These are phyloP conservation scores for Beauveria sp. DNA, from an alignment of 2,329 filamentous ascomycete species.

Conservation along the genomic window DNA sequence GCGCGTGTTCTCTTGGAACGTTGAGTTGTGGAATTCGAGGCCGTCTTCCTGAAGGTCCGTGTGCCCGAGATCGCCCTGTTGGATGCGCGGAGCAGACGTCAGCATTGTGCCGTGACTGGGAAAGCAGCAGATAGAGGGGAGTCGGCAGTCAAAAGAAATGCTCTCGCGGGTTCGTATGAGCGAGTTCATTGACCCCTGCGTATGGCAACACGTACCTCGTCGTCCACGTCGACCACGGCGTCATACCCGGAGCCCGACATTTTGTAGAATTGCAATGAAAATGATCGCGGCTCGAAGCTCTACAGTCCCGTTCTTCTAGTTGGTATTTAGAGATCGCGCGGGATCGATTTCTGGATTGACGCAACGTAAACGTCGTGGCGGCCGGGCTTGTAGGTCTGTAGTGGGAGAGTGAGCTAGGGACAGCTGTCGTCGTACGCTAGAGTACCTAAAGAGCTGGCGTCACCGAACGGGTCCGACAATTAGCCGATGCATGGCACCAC, in stretches of 20 bases:
- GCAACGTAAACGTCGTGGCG: not conserved
- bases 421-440: not conserved
- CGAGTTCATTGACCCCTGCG: not conserved
- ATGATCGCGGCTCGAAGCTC: not conserved
- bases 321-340: not conserved
- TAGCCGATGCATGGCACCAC: not conserved
- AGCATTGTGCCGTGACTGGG: not conserved
- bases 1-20: conserved; percentile 58
- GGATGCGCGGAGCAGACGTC: not conserved
- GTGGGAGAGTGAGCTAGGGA: conserved; percentile 4
- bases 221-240: conserved; percentile 94
- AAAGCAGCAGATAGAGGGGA: not conserved
- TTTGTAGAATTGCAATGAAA: conserved; percentile 16
- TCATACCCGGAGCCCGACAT: conserved; percentile 90
- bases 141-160: not conserved
- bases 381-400: not conserved
- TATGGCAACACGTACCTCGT: conserved; percentile 57
- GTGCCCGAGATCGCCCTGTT: conserved; percentile 89
- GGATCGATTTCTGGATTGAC: not conserved
- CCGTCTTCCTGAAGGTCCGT: conserved; percentile 91
- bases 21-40: conserved; percentile 95
- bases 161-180: not conserved
- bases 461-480: not conserved
- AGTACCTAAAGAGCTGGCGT: not conserved
- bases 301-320: not conserved